Evolutionary conservation across 2,329 filamentous ascomycete genomes (phyloP).

Genomic region (Sporothrix inflata): DNA sequence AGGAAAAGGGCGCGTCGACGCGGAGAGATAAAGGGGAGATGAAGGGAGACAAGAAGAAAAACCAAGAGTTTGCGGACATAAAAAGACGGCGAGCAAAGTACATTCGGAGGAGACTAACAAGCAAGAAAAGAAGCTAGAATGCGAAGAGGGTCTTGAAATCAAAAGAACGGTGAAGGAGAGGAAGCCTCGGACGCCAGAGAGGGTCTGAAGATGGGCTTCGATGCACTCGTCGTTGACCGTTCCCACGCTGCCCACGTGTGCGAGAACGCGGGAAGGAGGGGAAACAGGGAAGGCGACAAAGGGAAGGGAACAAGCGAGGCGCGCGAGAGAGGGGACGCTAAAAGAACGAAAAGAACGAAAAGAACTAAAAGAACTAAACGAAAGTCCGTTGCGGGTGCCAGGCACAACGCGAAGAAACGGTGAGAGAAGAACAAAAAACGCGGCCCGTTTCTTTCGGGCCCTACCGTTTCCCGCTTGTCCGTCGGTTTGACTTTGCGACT

Average conservation of each 20-base stretch:
- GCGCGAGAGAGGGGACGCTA: slow-evolving; percentile 3
- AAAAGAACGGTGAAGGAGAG: slow-evolving; percentile 10
- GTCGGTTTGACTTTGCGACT: not conserved
- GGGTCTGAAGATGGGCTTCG: not conserved
- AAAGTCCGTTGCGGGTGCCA: not conserved
- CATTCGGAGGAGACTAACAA: not conserved
- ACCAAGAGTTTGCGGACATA: not conserved
- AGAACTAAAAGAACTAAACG: not conserved
- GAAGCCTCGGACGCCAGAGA: too few relatives aligned
- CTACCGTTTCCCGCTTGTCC: not conserved
- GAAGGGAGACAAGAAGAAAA: not conserved
- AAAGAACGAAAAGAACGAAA: too few relatives aligned
- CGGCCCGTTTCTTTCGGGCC: slow-evolving; percentile 18
- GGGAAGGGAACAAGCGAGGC: not conserved
- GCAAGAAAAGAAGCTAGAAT: not conserved
- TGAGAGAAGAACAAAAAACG: not conserved
- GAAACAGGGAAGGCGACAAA: not conserved
- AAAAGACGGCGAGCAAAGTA: not conserved
- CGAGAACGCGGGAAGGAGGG: not conserved
- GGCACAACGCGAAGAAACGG: slow-evolving; percentile 11
- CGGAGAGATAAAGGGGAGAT: not conserved
- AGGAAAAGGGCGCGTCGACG: not conserved
- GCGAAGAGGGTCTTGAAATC: not conserved
- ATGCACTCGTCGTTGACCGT: not conserved
- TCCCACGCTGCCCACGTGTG: slow-evolving; percentile 14